Evolutionary conservation across 176 grass and related monocot species (phyloP), one percentile per base, ranked within the genome.

Genomic region (Alloteropsis semialata): DNA sequence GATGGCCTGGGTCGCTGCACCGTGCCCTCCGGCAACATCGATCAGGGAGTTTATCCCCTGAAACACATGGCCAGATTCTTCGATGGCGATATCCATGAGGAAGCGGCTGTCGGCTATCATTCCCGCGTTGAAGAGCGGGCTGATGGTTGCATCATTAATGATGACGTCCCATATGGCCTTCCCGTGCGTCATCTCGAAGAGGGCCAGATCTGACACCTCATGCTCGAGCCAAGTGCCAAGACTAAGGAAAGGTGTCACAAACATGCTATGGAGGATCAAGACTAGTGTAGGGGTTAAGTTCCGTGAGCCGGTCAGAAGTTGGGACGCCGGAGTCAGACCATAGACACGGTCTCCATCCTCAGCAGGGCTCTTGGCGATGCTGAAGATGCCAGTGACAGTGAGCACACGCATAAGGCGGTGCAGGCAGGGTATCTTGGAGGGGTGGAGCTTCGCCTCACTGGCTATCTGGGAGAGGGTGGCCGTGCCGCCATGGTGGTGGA

Each of bases 391-490:
- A 0, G 81, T 21, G 58, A 42, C 6, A 0, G 58, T 54, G 70
- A 75, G 81, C 15, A 53, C 70, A 8, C 81, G 69, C 81, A 83
- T 83, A 8, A 74, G 30, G 29, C 81, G 71, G 1, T 56, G 70
- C 2, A 83, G 42, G 32, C 44, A 30, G 8, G 57, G 69, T 0
- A 21, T 38, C 81, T 83, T 83, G 15, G 81, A 84, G 1, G 49
- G 37, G 79, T 81, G 79, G 1, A 81, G 34, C n/a, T 15, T 3
- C 5, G 55, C 65, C 25, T 39, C 55, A 8, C 45, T 8, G 22
- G 32, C 45, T 67, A 80, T 51, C 32, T 80, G 45, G 30, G 46
- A 3, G 2, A 82, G 28, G 1, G 80, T 72, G 39, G 67, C 67
- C 8, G 28, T 30, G 33, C 48, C 82, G 18, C 72, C 60, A 14